Percentiles rank a stretch among this genome's conserved stretches.
Evolutionary conservation across 169 alveolate genomes (phyloP).

Genomic region (Cryptosporidium ubiquitum): DNA sequence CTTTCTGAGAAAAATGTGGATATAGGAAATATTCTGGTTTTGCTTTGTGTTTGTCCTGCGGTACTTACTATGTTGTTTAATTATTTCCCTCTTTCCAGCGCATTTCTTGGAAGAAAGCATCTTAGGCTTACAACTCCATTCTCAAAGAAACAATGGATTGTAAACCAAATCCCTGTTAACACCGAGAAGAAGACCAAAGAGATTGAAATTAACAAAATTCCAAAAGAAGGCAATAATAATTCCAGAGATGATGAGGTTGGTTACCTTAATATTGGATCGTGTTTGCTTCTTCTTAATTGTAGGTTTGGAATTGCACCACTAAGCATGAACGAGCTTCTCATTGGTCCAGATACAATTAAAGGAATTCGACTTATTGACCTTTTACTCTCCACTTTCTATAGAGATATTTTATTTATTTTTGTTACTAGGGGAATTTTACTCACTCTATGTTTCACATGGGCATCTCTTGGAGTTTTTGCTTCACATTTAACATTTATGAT

Average conservation of each 20-base stretch:
- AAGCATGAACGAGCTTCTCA: conserved; percentile 71
- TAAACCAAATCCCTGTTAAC: conserved; percentile 23
- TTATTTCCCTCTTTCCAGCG: conserved; percentile 68
- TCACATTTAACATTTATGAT: conserved; percentile 64
- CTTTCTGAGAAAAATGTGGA: conserved; percentile 19
- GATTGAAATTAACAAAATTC: conserved; percentile 5
- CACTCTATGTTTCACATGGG: conserved; percentile 75
- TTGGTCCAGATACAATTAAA: conserved; percentile 76
- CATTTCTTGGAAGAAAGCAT: conserved; percentile 66
- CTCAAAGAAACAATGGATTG: conserved; percentile 57
- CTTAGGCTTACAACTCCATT: conserved; percentile 71
- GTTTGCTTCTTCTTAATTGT: conserved; percentile 65
- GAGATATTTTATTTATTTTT: conserved; percentile 65
- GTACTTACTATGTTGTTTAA: conserved; percentile 37
- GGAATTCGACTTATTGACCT: conserved; percentile 72
- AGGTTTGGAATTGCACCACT: conserved; percentile 76
- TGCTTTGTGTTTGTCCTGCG: conserved; percentile 64
- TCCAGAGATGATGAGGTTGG: conserved; percentile 71
- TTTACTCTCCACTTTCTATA: conserved; percentile 53
- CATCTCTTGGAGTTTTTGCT: conserved; percentile 68
- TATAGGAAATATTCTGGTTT: conserved; percentile 26
- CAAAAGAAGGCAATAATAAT: neutral
- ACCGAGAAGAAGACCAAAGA: conserved; percentile 46
- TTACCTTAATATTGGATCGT: conserved; percentile 49
- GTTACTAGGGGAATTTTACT: conserved; percentile 71